phyloP scores from a whole-genome alignment of 2,329 filamentous ascomycete genomes.

The Fusarium vanettenii region DNA sequence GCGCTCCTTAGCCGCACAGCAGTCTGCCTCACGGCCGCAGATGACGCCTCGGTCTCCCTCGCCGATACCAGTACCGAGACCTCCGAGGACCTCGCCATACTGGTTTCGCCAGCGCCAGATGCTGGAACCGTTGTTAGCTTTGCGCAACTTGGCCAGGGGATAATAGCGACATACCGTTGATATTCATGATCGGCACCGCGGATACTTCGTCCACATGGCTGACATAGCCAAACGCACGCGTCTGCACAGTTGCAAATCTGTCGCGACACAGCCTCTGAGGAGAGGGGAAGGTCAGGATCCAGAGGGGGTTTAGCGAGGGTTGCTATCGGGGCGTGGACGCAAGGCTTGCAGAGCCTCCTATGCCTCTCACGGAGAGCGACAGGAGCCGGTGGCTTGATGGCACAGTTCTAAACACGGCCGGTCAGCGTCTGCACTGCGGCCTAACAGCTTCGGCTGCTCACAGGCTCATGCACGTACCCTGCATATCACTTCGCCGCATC shows the following conservation, averaged over 20 bases:
- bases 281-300: slow-evolving; percentile 59
- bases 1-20: slow-evolving; percentile 80
- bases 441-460: slow-evolving; percentile 1
- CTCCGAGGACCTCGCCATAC: slow-evolving; percentile 83
- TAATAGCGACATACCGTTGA: slow-evolving; percentile 57
- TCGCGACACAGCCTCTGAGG: slow-evolving; percentile 66
- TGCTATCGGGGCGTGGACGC: slow-evolving; percentile 76
- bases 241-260: slow-evolving; percentile 64
- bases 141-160: no score
- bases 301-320: slow-evolving; percentile 60
- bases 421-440: slow-evolving; percentile 15
- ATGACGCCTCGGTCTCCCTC: slow-evolving; percentile 90
- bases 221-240: slow-evolving; percentile 83
- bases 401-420: slow-evolving; percentile 78
- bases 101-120: slow-evolving; percentile 92
- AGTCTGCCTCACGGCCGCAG: slow-evolving; percentile 82
- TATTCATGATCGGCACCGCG: slow-evolving; percentile 70
- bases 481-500: slow-evolving; percentile 82
- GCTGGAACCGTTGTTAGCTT: slow-evolving; percentile 49
- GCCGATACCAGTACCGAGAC: slow-evolving; percentile 86
- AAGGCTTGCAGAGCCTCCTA: slow-evolving; percentile 82
- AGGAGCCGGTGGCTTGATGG: slow-evolving; percentile 81
- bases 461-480: slow-evolving; percentile 67
- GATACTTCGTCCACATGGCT: slow-evolving; percentile 82
- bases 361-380: slow-evolving; percentile 78